These are phyloP conservation scores for Trichoderma virens DNA, from an alignment of 495 filamentous ascomycete species.

Conservation along the genomic window DNA sequence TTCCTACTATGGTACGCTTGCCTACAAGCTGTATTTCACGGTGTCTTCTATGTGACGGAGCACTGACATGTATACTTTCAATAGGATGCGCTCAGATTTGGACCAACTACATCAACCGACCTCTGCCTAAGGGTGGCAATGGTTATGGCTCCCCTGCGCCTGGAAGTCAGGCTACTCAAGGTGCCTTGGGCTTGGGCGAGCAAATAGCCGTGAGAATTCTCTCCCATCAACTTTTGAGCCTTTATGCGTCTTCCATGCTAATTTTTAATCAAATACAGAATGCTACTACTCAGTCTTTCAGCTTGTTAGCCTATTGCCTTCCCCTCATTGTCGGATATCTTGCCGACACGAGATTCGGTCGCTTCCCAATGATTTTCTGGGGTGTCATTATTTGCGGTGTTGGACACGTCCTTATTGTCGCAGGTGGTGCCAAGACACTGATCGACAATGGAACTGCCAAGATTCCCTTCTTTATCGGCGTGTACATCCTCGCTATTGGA, in stretches of 20 bases:
- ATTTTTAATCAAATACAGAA: slow-evolving; percentile 30
- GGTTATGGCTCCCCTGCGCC: slow-evolving; percentile 51
- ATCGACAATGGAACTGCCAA: slow-evolving; percentile 49
- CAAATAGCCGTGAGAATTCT: neutral
- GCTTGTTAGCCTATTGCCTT: slow-evolving; percentile 51
- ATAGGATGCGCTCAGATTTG: slow-evolving; percentile 36
- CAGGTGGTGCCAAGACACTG: slow-evolving; percentile 51
- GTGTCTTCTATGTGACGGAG: neutral
- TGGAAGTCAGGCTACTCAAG: slow-evolving; percentile 46
- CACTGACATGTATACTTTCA: neutral
- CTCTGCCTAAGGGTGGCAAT: slow-evolving; percentile 50
- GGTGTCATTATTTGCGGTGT: slow-evolving; percentile 57
- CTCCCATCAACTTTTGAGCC: neutral
- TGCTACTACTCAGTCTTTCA: slow-evolving; percentile 52
- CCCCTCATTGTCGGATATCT: slow-evolving; percentile 52
- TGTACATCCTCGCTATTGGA: slow-evolving; percentile 53
- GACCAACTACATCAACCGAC: slow-evolving; percentile 51
- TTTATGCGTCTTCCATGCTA: neutral
- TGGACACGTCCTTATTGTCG: slow-evolving; percentile 57
- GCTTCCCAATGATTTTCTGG: slow-evolving; percentile 54
- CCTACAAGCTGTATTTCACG: neutral
- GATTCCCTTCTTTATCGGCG: slow-evolving; percentile 49
- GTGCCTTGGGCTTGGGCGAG: slow-evolving; percentile 50
- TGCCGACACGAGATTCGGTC: slow-evolving; percentile 50
- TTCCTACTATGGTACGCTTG: slow-evolving; percentile 44